Evolutionary conservation across 2,329 filamentous ascomycete genomes (phyloP).

Genomic region (Aspergillus awamori): DNA sequence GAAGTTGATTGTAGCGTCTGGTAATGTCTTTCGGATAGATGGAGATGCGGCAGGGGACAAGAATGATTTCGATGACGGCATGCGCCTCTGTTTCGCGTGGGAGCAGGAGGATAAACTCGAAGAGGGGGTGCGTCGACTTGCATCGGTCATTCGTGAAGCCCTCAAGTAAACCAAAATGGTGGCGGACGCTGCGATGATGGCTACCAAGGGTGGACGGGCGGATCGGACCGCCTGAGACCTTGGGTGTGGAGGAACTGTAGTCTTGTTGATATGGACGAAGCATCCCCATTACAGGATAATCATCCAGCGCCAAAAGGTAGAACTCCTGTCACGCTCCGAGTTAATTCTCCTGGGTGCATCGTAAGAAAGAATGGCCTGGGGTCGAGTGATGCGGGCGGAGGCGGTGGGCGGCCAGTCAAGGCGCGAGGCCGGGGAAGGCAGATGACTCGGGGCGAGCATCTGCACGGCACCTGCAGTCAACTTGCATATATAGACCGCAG

Average conservation of each 20-base stretch:
- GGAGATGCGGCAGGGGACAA: conserved; percentile 55
- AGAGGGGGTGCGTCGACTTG: conserved; percentile 69
- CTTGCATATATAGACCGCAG: conserved; percentile 1
- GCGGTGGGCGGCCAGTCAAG: neutral
- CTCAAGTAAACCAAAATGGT: neutral
- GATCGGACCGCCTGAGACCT: neutral
- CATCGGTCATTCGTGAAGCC: conserved; percentile 27
- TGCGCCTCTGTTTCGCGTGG: conserved; percentile 74
- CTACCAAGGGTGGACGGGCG: neutral
- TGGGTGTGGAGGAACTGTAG: neutral
- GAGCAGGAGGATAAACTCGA: conserved; percentile 66
- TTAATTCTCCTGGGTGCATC: too few species aligned
- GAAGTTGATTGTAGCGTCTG: conserved; percentile 68
- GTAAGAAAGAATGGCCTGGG: neutral
- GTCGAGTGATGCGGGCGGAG: neutral
- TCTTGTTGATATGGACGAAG: too few species aligned
- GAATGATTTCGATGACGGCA: conserved; percentile 59
- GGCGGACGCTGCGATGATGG: neutral
- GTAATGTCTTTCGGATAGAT: conserved; percentile 69
- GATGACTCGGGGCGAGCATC: neutral
- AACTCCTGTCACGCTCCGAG: too few species aligned
- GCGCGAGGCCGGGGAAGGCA: neutral
- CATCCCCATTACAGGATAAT: too few species aligned
- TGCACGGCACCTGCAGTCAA: conserved; percentile 3
- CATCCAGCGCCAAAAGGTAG: too few species aligned